These are phyloP conservation scores for Suhomyces maxii DNA, from an alignment of 1,139 yeast genomes.

Conservation along the genomic window DNA sequence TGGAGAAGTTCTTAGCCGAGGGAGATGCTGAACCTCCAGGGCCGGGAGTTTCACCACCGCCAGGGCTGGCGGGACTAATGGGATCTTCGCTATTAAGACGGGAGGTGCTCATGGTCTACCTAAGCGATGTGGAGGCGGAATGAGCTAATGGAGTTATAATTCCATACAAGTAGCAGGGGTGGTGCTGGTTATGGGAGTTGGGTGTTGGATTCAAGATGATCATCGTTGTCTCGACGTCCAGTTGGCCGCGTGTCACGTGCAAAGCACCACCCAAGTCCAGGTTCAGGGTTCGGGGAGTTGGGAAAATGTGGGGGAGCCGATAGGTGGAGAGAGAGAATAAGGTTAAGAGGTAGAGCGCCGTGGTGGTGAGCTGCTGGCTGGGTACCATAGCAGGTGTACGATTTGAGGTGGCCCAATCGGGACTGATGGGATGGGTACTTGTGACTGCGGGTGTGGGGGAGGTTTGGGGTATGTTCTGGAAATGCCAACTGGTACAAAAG, in stretches of 20 bases:
- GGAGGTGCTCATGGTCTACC: slow-evolving; percentile 3
- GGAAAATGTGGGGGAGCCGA: neutral
- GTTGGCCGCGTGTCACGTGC: slow-evolving; percentile 5
- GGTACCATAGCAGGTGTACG: too few relatives aligned
- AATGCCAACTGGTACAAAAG: too few relatives aligned
- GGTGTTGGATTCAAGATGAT: slow-evolving; percentile 10
- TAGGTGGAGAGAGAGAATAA: neutral
- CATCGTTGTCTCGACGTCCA: slow-evolving; percentile 13
- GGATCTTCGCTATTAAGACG: slow-evolving; percentile 5
- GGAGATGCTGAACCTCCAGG: slow-evolving; percentile 3
- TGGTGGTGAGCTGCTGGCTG: too few relatives aligned
- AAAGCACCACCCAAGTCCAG: neutral
- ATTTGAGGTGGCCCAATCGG: too few relatives aligned
- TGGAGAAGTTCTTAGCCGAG: slow-evolving; percentile 21
- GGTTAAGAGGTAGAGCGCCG: too few relatives aligned
- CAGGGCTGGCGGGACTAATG: slow-evolving; percentile 5
- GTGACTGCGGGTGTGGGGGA: too few relatives aligned
- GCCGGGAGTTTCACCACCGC: slow-evolving; percentile 2
- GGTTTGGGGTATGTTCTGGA: too few relatives aligned
- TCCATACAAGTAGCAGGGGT: neutral
- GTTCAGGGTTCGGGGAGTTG: neutral
- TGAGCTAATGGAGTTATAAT: neutral
- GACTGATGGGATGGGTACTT: too few relatives aligned
- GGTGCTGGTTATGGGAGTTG: slow-evolving; percentile 1
- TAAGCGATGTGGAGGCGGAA: neutral